Evolutionary conservation across 1,284 basidiomycete species (phyloP).

Genomic region (Leccinum solheimii): DNA sequence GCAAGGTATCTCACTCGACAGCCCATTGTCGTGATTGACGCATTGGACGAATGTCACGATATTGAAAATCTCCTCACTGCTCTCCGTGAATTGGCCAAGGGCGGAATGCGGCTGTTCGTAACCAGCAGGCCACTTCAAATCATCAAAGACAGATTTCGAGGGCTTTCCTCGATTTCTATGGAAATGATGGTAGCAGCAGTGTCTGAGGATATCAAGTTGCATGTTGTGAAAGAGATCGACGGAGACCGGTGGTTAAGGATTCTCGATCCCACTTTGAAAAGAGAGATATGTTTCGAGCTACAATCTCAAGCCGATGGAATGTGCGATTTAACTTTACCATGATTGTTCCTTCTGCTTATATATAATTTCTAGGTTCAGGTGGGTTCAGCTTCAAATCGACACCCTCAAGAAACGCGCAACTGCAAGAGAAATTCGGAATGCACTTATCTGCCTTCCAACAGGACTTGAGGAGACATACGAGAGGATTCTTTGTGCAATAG

Average conservation of each 20-base stretch:
- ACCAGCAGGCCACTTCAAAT: constrained; percentile 1
- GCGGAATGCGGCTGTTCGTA: not conserved
- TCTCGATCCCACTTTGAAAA: not conserved
- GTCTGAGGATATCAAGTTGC: not conserved
- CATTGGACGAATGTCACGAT: constrained; percentile 8
- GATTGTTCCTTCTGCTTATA: not conserved
- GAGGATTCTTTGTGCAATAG: constrained; percentile 6
- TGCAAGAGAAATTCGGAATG: not conserved
- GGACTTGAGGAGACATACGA: constrained; percentile 12
- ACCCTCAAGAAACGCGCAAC: constrained; percentile 8
- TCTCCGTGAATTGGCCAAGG: not conserved
- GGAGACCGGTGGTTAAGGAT: constrained; percentile 3
- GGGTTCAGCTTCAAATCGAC: constrained; percentile 13
- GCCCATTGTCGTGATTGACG: constrained; percentile 5
- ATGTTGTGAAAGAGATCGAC: constrained; percentile 2
- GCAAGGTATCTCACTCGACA: not conserved
- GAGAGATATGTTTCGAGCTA: not conserved
- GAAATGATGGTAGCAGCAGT: not conserved
- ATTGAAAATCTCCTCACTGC: not conserved
- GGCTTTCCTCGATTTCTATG: not conserved
- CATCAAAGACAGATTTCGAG: not conserved
- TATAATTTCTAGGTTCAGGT: constrained; percentile 1
- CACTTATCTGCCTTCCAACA: not conserved
- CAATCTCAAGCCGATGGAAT: constrained; percentile 10
- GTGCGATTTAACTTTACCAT: not conserved